A percentile compares a stretch with the other conserved stretches of the same genome.
phyloP scores from a whole-genome alignment of 108 stramenopile species.

The Cyclostephanos invisitatus region DNA sequence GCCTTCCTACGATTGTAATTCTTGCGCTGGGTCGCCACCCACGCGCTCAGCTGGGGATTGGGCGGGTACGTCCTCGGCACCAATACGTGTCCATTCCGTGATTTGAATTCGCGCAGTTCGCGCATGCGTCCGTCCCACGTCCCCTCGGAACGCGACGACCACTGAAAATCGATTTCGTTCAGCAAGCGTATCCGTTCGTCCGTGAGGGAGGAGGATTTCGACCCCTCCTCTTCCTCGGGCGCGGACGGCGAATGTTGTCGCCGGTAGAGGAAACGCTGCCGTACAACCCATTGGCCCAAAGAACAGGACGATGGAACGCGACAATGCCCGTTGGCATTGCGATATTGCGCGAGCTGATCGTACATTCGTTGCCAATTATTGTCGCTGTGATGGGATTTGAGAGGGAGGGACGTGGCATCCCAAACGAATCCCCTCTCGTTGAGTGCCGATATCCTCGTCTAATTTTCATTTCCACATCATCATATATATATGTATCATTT shows the following conservation, averaged over 20 bases:
- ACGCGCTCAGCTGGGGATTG: slow-evolving; percentile 54
- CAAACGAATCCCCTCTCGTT: slow-evolving; percentile 41
- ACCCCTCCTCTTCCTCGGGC: background rate
- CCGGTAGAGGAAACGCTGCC: slow-evolving; percentile 54
- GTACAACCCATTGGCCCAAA: slow-evolving; percentile 42
- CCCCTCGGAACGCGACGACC: slow-evolving; percentile 32
- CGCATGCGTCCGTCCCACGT: slow-evolving; percentile 21
- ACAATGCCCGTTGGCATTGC: slow-evolving; percentile 50
- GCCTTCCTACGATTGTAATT: slow-evolving; percentile 42
- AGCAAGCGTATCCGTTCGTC: slow-evolving; percentile 32
- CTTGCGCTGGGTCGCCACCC: slow-evolving; percentile 66
- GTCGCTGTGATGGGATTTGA: slow-evolving; percentile 21
- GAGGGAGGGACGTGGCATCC: slow-evolving; percentile 31
- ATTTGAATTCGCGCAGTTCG: slow-evolving; percentile 38
- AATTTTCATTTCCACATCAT: background rate
- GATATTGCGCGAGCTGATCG: slow-evolving; percentile 50
- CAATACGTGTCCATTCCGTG: slow-evolving; percentile 45
- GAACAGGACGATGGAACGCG: slow-evolving; percentile 31
- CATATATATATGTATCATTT: background rate
- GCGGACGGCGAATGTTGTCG: background rate
- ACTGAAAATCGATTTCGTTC: slow-evolving; percentile 26
- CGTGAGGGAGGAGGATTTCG: slow-evolving; percentile 26
- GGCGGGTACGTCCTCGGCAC: slow-evolving; percentile 50
- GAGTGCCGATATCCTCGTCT: slow-evolving; percentile 30
- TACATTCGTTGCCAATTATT: slow-evolving; percentile 61